phyloP scores from a whole-genome alignment of 2,329 filamentous ascomycete species.

The Cephalotrichum gorgonifer region DNA sequence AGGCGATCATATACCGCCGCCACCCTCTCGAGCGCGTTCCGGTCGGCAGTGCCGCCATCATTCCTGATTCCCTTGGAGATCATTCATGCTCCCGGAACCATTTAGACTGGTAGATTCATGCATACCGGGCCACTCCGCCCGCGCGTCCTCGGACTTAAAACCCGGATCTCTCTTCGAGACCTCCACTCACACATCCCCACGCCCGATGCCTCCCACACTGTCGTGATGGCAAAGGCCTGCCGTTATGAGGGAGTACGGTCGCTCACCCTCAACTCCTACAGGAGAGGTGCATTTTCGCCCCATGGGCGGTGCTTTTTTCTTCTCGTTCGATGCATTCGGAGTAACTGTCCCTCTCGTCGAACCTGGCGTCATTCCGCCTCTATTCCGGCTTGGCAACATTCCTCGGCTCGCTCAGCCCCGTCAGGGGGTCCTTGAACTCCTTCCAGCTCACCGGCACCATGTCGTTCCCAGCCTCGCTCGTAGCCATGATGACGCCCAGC shows the following conservation, averaged over 20 bases:
- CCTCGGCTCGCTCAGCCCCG: conserved; percentile 63
- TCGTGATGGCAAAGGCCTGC: not conserved
- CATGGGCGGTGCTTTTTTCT: not conserved
- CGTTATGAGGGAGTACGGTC: not conserved
- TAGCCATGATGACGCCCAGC: conserved; percentile 86
- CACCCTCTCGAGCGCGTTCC: not conserved
- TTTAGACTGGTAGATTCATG: not conserved
- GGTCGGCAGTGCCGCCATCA: not conserved
- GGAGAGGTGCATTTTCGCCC: not conserved
- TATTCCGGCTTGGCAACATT: conserved; percentile 94
- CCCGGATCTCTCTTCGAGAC: not conserved
- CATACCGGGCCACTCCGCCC: too few relatives aligned
- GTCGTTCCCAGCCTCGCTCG: conserved; percentile 74
- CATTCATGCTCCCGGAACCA: not conserved
- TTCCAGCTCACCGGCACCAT: conserved; percentile 95
- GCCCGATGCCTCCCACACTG: not conserved
- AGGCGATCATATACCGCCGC: not conserved
- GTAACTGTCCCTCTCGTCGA: too few relatives aligned
- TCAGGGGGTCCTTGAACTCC: conserved; percentile 80
- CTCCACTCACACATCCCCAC: not conserved
- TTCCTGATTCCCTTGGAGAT: not conserved
- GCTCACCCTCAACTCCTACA: not conserved
- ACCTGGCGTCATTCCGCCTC: too few relatives aligned
- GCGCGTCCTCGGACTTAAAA: too few relatives aligned
- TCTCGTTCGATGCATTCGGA: not conserved